Conservation (phyloP, 1,284 basidiomycete genomes). For the Trametes sp. region DNA sequence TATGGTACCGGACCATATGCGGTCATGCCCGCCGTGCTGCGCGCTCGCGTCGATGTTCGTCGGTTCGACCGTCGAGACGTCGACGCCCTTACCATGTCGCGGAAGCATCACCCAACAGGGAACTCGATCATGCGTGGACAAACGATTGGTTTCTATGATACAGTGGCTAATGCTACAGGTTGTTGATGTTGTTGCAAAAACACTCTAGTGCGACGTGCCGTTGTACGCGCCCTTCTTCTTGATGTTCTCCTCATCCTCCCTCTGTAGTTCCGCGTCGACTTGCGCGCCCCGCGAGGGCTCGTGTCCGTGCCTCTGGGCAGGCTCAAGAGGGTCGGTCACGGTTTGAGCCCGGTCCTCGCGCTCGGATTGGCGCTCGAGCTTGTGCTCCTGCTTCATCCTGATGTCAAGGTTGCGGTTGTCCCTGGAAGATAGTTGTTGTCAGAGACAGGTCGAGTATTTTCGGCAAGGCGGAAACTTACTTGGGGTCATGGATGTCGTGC, state of each 20-base stretch:
- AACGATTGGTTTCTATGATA: constrained; percentile 2
- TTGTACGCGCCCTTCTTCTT: constrained; percentile 32
- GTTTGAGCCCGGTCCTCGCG: constrained; percentile 24
- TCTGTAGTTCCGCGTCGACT: constrained; percentile 37
- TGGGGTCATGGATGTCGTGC: constrained; percentile 34
- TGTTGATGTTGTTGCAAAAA: neutral
- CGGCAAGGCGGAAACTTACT: constrained; percentile 23
- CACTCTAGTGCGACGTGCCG: constrained; percentile 25
- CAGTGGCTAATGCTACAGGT: constrained; percentile 10
- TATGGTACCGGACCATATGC: too few species aligned
- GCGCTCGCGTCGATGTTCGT: neutral
- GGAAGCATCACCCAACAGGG: too few species aligned
- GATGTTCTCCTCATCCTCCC: constrained; percentile 35
- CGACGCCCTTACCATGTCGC: neutral
- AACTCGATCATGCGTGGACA: too few species aligned
- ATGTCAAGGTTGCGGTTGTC: constrained; percentile 28
- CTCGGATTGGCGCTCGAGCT: constrained; percentile 29
- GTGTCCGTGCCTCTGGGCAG: constrained; percentile 33
- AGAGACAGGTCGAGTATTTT: too few species aligned
- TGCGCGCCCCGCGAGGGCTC: constrained; percentile 37
- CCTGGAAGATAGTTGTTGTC: constrained; percentile 8
- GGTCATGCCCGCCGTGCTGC: too few species aligned
- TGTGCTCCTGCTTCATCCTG: constrained; percentile 28
- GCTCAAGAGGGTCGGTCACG: constrained; percentile 34
- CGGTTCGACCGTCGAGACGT: neutral